Base-by-base conservation (phyloP, 2,329 filamentous ascomycete genomes). In the Passalora sequoiae region DNA sequence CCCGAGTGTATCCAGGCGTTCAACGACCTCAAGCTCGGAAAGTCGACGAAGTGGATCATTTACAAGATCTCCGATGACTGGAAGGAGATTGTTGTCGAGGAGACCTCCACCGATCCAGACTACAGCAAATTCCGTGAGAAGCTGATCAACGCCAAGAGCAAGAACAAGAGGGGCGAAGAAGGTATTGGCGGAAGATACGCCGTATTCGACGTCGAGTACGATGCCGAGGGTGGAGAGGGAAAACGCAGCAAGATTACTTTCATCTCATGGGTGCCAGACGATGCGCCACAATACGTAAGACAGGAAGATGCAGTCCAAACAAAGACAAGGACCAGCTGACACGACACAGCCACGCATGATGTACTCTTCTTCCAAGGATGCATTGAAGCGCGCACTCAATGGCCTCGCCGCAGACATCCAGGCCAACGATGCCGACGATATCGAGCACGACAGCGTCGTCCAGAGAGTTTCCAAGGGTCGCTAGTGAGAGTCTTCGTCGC, bases 11-110 rank as follows among this genome's bases (percentile, higher is more conserved):
- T 76, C 59, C 60, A 61, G 45, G 66, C 67, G 54, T 91, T 83
- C 78, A 88, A 89, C 69, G 83, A 89, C 58, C 78, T 91, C 56
- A 91, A 91, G 80, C 81, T 89, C 59, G 75, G 71, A 70, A 89
- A 89, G 74, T 76, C 80, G 74, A 62, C 66, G 59, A 89, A 88
- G 73, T 94, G 79, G 77, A 84, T 92, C 73, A 81, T 92, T 76
- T 91, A 79, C 82, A 88, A 89, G 77, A 80, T 92, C 66, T 83
- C 81, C 55, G 84, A 89, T 69, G 78, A 89, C 74, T 81, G 81
- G 77, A 87, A 83, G 71, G 70, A 87, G 71, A 88, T 92, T 65
- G 81, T 85, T 47, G 80, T 92, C 59, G 86, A 91, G 69, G 80
- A 86, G 66, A 75, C 79, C 42, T 84, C 81, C 46, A 71, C 70